Percentiles rank a stretch among this genome's conserved stretches.
phyloP scores from a whole-genome alignment of 148 eudicot species.

The Diospyros lotus region DNA sequence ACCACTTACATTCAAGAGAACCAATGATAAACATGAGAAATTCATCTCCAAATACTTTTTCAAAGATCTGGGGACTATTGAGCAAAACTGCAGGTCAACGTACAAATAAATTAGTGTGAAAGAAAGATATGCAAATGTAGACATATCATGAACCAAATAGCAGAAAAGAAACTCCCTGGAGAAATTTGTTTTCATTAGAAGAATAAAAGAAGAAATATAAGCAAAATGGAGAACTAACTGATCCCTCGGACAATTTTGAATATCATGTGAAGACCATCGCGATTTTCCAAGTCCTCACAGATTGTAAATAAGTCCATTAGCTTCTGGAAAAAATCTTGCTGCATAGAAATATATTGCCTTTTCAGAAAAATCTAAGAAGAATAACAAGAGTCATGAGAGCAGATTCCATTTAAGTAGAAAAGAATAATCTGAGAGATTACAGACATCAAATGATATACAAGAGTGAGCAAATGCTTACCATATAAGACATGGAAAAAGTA shows the following conservation, averaged over 20 bases:
- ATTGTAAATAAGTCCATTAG: slow-evolving; percentile 74
- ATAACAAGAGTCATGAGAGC: no score
- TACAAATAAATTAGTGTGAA: slow-evolving; percentile 4
- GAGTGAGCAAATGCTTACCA: no score
- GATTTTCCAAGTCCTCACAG: slow-evolving; percentile 83
- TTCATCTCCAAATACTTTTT: slow-evolving; percentile 82
- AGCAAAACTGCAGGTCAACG: slow-evolving; percentile 72
- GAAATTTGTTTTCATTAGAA: not conserved
- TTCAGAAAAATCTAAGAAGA: not conserved
- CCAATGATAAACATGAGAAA: slow-evolving; percentile 78
- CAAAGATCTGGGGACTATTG: slow-evolving; percentile 76
- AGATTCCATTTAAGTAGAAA: no score
- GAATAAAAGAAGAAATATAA: slow-evolving; percentile 8
- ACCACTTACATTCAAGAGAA: slow-evolving; percentile 84
- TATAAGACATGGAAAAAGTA: no score
- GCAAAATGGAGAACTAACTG: slow-evolving; percentile 40
- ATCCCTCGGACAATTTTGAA: slow-evolving; percentile 84
- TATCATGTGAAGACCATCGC: slow-evolving; percentile 76
- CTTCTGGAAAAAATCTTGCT: slow-evolving; percentile 89
- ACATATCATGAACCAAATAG: not conserved
- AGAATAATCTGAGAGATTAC: no score
- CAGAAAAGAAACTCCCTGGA: not conserved
- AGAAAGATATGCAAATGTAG: not conserved
- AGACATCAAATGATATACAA: no score
- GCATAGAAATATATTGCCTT: slow-evolving; percentile 21